Conservation (phyloP, 2,329 filamentous ascomycete species). For the Fusarium tuaranense region DNA sequence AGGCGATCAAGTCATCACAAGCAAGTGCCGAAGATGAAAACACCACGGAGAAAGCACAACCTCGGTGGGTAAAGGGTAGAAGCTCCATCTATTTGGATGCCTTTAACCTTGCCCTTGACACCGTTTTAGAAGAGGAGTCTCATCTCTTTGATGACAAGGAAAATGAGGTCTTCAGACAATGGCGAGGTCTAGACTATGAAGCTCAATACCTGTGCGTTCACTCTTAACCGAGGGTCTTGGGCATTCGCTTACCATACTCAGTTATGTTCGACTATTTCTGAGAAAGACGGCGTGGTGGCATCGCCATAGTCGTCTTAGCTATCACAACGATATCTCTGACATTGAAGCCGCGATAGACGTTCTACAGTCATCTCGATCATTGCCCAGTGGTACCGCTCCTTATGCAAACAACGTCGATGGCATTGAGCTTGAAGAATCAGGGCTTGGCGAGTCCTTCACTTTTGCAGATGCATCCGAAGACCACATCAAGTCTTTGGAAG, state of each 20-base stretch:
- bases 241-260: constrained; percentile 49
- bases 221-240: not conserved
- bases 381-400: constrained; percentile 60
- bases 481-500: constrained; percentile 80
- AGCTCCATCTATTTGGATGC: constrained; percentile 97
- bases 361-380: constrained; percentile 68
- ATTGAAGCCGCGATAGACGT: constrained; percentile 72
- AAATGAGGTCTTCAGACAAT: constrained; percentile 79
- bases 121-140: constrained; percentile 87
- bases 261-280: constrained; percentile 92
- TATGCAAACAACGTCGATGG: constrained; percentile 37
- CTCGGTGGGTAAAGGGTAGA: constrained; percentile 76
- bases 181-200: constrained; percentile 82
- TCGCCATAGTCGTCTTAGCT: constrained; percentile 80
- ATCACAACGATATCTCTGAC: constrained; percentile 86
- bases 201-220: constrained; percentile 84
- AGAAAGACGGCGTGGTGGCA: constrained; percentile 95
- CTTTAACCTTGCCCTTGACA: constrained; percentile 92
- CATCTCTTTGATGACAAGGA: constrained; percentile 90
- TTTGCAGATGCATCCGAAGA: constrained; percentile 86
- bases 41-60: constrained; percentile 54
- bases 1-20: constrained; percentile 73
- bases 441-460: constrained; percentile 70
- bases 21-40: constrained; percentile 49
- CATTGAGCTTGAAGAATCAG: constrained; percentile 55